Percentiles rank a stretch among this genome's conserved stretches.
phyloP scores from a whole-genome alignment of 441 rosid genomes.

The Populus hybrid region DNA sequence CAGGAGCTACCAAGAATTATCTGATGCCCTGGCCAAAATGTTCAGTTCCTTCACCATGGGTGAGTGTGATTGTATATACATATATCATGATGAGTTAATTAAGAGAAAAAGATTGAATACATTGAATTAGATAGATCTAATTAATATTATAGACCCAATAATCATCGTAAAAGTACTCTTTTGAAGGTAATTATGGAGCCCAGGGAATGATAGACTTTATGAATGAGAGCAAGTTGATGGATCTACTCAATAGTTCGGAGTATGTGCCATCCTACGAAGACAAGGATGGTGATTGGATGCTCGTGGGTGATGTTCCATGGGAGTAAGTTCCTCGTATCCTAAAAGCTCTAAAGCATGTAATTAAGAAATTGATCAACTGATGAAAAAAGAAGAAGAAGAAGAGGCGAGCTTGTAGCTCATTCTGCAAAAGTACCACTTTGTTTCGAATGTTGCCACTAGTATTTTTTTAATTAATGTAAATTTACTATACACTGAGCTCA shows the following conservation, averaged over 20 bases:
- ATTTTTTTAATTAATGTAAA: too few species aligned
- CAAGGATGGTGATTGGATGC: slow-evolving; percentile 97
- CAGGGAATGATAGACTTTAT: slow-evolving; percentile 93
- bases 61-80: slow-evolving; percentile 21
- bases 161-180: not conserved
- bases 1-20: slow-evolving; percentile 76
- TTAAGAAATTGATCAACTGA: not conserved
- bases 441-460: too few species aligned
- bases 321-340: slow-evolving; percentile 46
- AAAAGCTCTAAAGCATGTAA: slow-evolving; percentile 5
- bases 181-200: slow-evolving; percentile 69
- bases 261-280: slow-evolving; percentile 94
- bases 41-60: slow-evolving; percentile 97
- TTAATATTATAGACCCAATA: not conserved
- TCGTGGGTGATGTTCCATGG: slow-evolving; percentile 98
- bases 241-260: slow-evolving; percentile 82
- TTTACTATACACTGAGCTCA: too few species aligned
- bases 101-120: not conserved
- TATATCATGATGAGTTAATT: not conserved
- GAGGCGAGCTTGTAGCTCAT: too few species aligned
- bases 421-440: too few species aligned
- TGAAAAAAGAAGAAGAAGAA: not conserved
- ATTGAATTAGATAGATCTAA: not conserved
- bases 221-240: slow-evolving; percentile 91
- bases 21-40: slow-evolving; percentile 90